phyloP scores from a whole-genome alignment of 352 stramenopile genomes.

The Sclerospora graminicola region DNA sequence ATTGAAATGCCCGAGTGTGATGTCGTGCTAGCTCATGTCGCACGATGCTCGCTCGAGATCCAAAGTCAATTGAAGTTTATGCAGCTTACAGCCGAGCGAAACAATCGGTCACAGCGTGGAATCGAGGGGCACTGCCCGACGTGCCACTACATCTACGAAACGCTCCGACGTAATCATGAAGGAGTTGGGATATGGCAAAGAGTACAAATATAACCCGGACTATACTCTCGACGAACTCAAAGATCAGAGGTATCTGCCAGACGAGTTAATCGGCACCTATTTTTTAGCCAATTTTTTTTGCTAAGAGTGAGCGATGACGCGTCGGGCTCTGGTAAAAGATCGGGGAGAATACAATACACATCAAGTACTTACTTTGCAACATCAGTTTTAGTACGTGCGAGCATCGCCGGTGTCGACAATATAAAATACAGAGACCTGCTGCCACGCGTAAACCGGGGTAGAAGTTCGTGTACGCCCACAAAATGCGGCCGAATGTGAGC shows the following conservation, averaged over 20 bases:
- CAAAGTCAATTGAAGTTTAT: slow-evolving; percentile 81
- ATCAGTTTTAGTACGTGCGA: too few species aligned
- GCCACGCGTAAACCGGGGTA: too few species aligned
- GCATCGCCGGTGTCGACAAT: too few species aligned
- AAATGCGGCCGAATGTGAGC: too few species aligned
- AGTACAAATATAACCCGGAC: slow-evolving; percentile 81
- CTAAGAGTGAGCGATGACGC: too few species aligned
- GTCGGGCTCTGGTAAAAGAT: too few species aligned
- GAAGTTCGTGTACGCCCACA: too few species aligned
- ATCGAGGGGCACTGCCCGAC: slow-evolving; percentile 42
- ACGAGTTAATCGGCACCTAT: slow-evolving; percentile 42
- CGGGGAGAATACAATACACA: too few species aligned
- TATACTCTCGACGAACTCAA: slow-evolving; percentile 50
- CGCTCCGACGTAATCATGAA: slow-evolving; percentile 73
- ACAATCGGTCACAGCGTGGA: slow-evolving; percentile 42
- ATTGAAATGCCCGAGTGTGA: slow-evolving; percentile 83
- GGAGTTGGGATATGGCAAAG: slow-evolving; percentile 57
- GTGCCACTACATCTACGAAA: slow-evolving; percentile 80
- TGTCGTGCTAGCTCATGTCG: slow-evolving; percentile 69
- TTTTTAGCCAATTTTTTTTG: slow-evolving; percentile 34
- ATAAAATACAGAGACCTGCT: too few species aligned
- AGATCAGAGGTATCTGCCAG: slow-evolving; percentile 79
- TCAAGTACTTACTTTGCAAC: too few species aligned
- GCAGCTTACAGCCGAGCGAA: slow-evolving; percentile 75
- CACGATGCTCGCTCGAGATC: slow-evolving; percentile 68